Percentiles rank a stretch among this genome's conserved stretches.
phyloP scores from a whole-genome alignment of 768 basidiomycete genomes.

The Pseudohyphozyma bogoriensis region DNA sequence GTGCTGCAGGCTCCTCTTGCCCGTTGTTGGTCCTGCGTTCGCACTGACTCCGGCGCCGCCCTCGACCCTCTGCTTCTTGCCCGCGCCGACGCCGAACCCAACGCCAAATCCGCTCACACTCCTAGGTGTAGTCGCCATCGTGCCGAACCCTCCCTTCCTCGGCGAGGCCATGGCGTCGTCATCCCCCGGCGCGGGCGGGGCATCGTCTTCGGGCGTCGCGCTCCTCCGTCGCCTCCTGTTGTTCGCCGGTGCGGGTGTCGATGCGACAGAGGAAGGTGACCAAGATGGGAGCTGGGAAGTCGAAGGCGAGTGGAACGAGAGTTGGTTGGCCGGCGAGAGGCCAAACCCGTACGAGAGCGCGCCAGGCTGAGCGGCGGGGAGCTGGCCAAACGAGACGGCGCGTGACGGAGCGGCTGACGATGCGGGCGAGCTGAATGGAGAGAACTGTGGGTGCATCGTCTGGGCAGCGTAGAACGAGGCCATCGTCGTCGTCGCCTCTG shows the following conservation, averaged over 20 bases:
- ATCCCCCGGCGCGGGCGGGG: too few species aligned
- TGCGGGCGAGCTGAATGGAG: neutral
- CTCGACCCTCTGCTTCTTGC: neutral
- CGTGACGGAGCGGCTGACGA: neutral
- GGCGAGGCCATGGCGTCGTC: neutral
- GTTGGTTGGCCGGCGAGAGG: constrained; percentile 3
- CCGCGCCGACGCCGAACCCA: neutral
- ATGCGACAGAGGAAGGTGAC: neutral
- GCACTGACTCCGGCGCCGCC: too few species aligned
- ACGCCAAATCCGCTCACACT: too few species aligned
- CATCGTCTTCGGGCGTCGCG: constrained; percentile 10
- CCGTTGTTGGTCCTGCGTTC: neutral
- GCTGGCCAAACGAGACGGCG: constrained; percentile 11
- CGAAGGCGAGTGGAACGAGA: neutral
- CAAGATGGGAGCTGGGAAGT: neutral
- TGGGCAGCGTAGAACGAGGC: too few species aligned
- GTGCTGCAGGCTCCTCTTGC: too few species aligned
- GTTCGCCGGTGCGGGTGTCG: neutral
- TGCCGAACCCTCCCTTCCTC: too few species aligned
- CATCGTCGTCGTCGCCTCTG: too few species aligned
- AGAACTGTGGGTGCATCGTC: too few species aligned
- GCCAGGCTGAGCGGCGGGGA: constrained; percentile 17
- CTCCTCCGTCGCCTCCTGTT: constrained; percentile 16
- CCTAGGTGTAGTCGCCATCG: too few species aligned
- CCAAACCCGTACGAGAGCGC: constrained; percentile 20